Evolutionary conservation across 345 rosid genomes (phyloP), one percentile per base, ranked within the genome.

Genomic region (Aquilaria malaccensis): DNA sequence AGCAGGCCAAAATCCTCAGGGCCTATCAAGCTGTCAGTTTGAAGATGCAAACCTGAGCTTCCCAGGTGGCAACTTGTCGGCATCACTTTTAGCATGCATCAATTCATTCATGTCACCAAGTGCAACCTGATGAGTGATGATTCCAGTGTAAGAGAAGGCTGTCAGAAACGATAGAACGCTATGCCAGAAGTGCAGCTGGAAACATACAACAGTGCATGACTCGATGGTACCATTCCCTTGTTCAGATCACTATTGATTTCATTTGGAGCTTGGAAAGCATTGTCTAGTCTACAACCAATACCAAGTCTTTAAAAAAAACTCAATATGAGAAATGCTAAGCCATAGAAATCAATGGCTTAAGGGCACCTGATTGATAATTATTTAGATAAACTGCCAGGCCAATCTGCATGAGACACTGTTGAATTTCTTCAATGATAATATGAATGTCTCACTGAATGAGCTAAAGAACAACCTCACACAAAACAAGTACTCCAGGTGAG

Each of bases 71-170:
- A 92, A 72, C 49, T 81, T 83, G 67, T 89, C 75, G 30, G 96
- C 95, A 63, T 87, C 77, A 68, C 80, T 77, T 49, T 92, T 77
- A 12, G 85, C 83, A 51, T 55, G 0, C 10, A 67, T 65, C 67
- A 85, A 93, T 70, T 92, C 96, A 55, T 63, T 84, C 93, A 89
- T 83, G 78, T 83, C 93, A 10, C 98, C 96, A 33, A 92, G 83
- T 22, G 98, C 98, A 77, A 92, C 96, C 98, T 92, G 58, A 52
- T 37, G 61, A 31, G 50, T 15, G 13, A 55, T 1, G 13, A 14
- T 43, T 53, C 45, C 61, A 37, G 43, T 4, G 43, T 37, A 37
- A 37, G 43, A 67, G 66, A 64, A 46, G 13, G 52, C 30, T 33
- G 50, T 41, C 62, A 32, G 45, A 41, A 9, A 22, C 1, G 13